Conservation (phyloP, 208 protist species). For the Angomonas desouzai region DNA sequence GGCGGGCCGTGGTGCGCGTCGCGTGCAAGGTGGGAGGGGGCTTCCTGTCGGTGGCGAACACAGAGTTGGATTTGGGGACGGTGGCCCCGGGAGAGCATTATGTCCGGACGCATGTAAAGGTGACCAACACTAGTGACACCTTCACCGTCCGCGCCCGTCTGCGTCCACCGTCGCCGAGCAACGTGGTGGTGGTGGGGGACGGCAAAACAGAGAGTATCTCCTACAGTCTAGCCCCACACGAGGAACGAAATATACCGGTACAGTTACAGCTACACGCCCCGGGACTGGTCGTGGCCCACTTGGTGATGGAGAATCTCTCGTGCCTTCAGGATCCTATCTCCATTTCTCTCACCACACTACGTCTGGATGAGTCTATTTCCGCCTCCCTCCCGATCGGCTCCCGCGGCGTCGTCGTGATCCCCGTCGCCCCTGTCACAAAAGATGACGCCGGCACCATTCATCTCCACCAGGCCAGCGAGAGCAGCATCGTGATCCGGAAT, state of each 20-base stretch:
- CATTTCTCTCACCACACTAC: conserved; percentile 38
- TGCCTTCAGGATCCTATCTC: conserved; percentile 55
- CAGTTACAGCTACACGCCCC: conserved; percentile 38
- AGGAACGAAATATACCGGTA: conserved; percentile 39
- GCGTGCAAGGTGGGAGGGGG: conserved; percentile 53
- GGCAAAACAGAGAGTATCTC: conserved; percentile 23
- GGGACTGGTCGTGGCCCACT: conserved; percentile 50
- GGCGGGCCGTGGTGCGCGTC: conserved; percentile 37
- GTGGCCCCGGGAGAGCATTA: conserved; percentile 32
- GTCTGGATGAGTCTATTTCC: conserved; percentile 44
- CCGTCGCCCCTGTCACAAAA: conserved; percentile 28
- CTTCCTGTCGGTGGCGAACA: conserved; percentile 30
- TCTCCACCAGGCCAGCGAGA: conserved; percentile 12
- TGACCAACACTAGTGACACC: conserved; percentile 65
- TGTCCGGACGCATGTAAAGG: conserved; percentile 28
- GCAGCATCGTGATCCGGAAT: conserved; percentile 24
- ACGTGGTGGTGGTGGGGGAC: conserved; percentile 21
- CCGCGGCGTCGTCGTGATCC: conserved; percentile 21
- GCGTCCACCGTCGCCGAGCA: conserved; percentile 22
- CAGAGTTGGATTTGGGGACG: conserved; percentile 41
- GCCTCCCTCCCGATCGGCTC: conserved; percentile 12
- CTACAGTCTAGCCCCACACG: conserved; percentile 31
- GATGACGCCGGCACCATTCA: conserved; percentile 32
- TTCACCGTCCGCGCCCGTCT: conserved; percentile 46
- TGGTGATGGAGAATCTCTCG: conserved; percentile 62